Conservation (phyloP, 1,284 basidiomycete genomes). For the Cutaneotrichosporon cutaneum region DNA sequence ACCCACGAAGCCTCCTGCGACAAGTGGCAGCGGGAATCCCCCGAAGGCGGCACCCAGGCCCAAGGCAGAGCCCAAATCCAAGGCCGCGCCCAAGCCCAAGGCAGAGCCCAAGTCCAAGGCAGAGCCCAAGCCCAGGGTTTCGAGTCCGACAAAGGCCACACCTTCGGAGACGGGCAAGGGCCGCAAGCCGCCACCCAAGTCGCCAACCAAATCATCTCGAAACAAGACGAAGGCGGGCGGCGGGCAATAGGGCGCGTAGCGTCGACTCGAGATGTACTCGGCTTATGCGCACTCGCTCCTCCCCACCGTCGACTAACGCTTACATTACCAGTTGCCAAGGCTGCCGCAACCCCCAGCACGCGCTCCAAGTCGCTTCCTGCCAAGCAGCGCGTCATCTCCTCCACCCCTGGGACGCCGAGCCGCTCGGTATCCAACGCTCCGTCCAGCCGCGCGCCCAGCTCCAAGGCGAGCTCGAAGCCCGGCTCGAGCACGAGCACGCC, state of each 20-base stretch:
- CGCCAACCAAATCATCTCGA: background rate
- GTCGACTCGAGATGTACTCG: constrained; percentile 27
- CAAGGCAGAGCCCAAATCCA: background rate
- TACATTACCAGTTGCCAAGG: constrained; percentile 36
- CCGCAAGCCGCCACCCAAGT: background rate
- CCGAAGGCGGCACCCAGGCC: background rate
- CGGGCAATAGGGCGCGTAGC: constrained; percentile 22
- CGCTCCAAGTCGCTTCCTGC: constrained; percentile 41
- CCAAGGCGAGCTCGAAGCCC: constrained; percentile 32
- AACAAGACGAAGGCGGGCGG: constrained; percentile 2
- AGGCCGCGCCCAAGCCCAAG: background rate
- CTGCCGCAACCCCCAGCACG: constrained; percentile 28
- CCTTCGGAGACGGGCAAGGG: background rate
- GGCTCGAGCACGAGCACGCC: constrained; percentile 27
- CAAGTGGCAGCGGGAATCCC: background rate
- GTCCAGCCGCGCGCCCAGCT: constrained; percentile 11
- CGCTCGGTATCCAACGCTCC: constrained; percentile 17
- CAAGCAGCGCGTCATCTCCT: constrained; percentile 28
- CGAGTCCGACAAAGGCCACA: background rate
- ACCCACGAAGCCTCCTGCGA: background rate
- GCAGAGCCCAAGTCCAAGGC: background rate
- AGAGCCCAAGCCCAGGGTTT: background rate
- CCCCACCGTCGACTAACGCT: constrained; percentile 21
- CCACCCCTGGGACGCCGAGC: constrained; percentile 10
- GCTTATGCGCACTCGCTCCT: constrained; percentile 18